These are phyloP conservation scores for Neofusicoccum ribis DNA, from an alignment of 2,329 filamentous ascomycete genomes.

Conservation along the genomic window DNA sequence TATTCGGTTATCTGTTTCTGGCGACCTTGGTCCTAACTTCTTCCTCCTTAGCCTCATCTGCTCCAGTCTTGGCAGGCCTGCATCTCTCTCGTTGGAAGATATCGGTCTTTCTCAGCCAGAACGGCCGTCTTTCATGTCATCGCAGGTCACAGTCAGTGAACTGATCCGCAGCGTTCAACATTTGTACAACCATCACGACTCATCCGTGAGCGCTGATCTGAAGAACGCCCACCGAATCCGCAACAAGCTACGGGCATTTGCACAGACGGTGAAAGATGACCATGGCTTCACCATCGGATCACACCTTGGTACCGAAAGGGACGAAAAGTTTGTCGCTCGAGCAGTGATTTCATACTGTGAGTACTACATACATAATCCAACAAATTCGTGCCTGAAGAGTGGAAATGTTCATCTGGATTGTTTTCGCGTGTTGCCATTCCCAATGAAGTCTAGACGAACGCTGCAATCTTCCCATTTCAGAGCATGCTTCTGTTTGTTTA, in stretches of 20 bases:
- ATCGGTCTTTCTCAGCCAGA: conserved; percentile 9
- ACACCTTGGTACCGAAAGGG: not conserved
- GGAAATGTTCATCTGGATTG: not conserved
- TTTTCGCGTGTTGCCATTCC: too few relatives aligned
- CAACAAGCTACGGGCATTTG: not conserved
- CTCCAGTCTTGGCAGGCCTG: conserved; percentile 9
- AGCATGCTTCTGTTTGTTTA: too few relatives aligned
- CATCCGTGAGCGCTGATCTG: conserved; percentile 7
- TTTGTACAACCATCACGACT: conserved; percentile 18
- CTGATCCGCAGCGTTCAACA: conserved; percentile 14
- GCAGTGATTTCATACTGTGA: conserved; percentile 13
- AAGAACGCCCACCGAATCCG: conserved; percentile 13
- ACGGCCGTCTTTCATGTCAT: conserved; percentile 6
- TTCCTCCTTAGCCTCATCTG: conserved; percentile 3
- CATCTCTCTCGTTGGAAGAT: conserved; percentile 12
- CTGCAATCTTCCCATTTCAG: not conserved
- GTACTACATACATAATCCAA: not conserved
- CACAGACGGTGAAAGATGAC: conserved; percentile 3
- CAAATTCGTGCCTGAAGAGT: too few relatives aligned
- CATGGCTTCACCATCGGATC: conserved; percentile 8
- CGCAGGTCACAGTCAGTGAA: conserved; percentile 6
- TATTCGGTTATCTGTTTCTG: not conserved
- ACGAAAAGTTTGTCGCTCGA: conserved; percentile 5
- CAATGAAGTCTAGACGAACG: not conserved
- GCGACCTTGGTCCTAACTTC: not conserved